Base-by-base conservation (phyloP, 2,329 filamentous ascomycete species). In the Mycocentrospora acerina region DNA sequence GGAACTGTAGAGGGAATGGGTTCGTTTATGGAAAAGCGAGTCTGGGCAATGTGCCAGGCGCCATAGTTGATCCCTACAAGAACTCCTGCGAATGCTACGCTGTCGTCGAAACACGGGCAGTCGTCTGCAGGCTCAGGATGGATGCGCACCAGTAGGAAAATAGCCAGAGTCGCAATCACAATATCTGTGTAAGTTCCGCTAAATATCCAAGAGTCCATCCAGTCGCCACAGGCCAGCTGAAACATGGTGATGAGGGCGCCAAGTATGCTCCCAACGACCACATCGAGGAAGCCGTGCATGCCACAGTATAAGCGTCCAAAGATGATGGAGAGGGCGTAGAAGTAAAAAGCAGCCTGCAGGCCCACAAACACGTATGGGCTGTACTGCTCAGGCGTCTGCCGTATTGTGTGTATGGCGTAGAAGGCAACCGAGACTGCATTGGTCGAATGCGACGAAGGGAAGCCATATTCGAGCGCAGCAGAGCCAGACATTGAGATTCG, bases 401-500 rank as follows among this genome's bases (percentile, higher is more conserved):
- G 79, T 13, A 97, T 72, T 31, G 83, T 74, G 37, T 90, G 77
- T 7, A 97, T 73, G 19, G 79, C 83, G 65, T 95, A 96, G 4
- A 95, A 79, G 24, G 90, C 88, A 12, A 97, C 91, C 0, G 91
- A 96, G 6, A 97, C 87, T 2, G 93, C 93, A 66, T 98, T 98
- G 32, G 93, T 93, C 11, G 90, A 95, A 66, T 98, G 93, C 0
- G 93, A 97, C 7, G 90, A 96, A 0, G 93, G 93, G 56, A 97
- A 97, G 14, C 93, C 93, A 64, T 98, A 98, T 64, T 98, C 93
- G 37, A 98, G 79, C 8, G 91, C 90, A 3, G 88, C 90, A 4
- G 89, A 95, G 3, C 90, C 90, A 34, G 91, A 97, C 90, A 96
- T 96, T 52, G 90, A 96, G 65, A 98, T 97, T 36, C 93, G 83